These are phyloP conservation scores for Volvox reticuliferus DNA, from an alignment of 139 green algal species.

Conservation along the genomic window DNA sequence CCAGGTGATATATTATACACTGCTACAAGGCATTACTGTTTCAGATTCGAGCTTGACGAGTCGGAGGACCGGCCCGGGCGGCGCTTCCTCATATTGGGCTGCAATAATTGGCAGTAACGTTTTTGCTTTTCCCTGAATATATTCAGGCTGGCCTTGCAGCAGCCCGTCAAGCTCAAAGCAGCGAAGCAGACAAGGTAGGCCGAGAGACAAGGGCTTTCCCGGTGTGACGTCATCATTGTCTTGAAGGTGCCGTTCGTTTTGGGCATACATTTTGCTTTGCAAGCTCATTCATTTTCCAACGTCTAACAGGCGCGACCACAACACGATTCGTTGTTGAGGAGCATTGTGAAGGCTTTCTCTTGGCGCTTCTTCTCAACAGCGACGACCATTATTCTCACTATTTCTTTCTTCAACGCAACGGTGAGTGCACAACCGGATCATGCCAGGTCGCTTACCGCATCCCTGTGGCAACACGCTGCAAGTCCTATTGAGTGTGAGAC, in stretches of 20 bases:
- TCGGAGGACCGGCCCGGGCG: neutral
- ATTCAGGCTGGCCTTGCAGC: constrained; percentile 31
- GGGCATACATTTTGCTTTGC: no score
- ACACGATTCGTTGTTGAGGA: constrained; percentile 12
- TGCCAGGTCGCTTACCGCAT: no score
- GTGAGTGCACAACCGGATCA: neutral
- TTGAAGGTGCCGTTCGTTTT: no score
- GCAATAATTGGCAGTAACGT: neutral
- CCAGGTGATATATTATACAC: neutral
- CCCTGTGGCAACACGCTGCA: no score
- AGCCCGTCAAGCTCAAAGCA: neutral
- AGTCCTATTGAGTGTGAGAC: no score
- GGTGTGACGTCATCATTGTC: neutral
- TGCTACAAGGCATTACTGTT: neutral
- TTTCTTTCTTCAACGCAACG: constrained; percentile 30
- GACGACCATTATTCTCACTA: constrained; percentile 25
- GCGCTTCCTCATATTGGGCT: neutral
- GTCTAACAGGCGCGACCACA: neutral
- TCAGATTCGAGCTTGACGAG: neutral
- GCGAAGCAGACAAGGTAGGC: neutral
- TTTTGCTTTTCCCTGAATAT: neutral
- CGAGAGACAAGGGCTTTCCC: neutral
- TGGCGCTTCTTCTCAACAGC: constrained; percentile 41
- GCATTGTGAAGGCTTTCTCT: constrained; percentile 20
- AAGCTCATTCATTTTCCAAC: neutral